These are phyloP conservation scores for Gaertneriomyces sp. DNA, from an alignment of 192 early-diverging fungal species.

Conservation along the genomic window DNA sequence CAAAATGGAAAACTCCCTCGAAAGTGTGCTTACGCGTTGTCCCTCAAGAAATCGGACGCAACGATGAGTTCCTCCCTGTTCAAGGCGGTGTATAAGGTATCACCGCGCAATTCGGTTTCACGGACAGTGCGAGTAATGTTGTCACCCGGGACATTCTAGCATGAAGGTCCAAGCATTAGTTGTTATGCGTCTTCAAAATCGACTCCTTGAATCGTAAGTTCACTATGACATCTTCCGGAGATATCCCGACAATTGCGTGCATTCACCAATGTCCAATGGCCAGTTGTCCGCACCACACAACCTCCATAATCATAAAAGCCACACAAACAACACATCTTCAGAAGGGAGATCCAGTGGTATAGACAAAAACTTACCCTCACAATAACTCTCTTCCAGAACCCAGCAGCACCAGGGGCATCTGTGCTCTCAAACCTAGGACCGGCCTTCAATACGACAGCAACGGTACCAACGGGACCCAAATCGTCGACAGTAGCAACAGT, in stretches of 20 bases:
- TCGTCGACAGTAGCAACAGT: constrained; percentile 66
- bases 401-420: constrained; percentile 75
- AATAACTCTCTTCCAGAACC: constrained; percentile 85
- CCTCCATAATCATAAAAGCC: constrained; percentile 4
- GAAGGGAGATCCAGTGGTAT: not conserved
- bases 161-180: too few species aligned
- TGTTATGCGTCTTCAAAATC: too few species aligned
- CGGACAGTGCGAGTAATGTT: constrained; percentile 82
- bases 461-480: constrained; percentile 63
- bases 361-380: constrained; percentile 65
- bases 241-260: too few species aligned
- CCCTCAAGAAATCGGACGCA: constrained; percentile 85
- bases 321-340: not conserved
- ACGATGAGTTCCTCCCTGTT: constrained; percentile 80
- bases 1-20: not conserved
- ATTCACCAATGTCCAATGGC: too few species aligned
- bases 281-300: not conserved
- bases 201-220: too few species aligned
- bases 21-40: constrained; percentile 68
- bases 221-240: too few species aligned
- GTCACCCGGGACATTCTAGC: constrained; percentile 73
- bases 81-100: constrained; percentile 72
- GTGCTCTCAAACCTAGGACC: constrained; percentile 81
- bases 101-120: constrained; percentile 89
- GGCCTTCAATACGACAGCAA: constrained; percentile 84